These are phyloP conservation scores for Euclidium syriacum DNA, from an alignment of 345 rosid species.

Conservation along the genomic window DNA sequence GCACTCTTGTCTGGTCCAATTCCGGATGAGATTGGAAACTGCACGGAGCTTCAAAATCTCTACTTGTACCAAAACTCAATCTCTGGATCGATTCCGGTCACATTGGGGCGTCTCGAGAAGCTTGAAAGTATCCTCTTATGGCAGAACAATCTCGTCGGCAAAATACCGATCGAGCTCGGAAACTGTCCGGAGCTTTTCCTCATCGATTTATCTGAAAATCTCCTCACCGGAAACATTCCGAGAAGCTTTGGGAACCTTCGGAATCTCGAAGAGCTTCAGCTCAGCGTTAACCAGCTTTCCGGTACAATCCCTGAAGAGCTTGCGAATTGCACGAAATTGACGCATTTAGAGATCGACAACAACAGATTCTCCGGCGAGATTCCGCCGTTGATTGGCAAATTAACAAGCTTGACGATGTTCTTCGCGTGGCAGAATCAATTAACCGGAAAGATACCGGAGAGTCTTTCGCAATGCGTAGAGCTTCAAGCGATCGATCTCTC, in stretches of 20 bases:
- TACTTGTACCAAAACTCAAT: slow-evolving; percentile 86
- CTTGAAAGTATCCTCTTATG: slow-evolving; percentile 77
- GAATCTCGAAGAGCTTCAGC: slow-evolving; percentile 82
- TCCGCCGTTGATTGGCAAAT: slow-evolving; percentile 53
- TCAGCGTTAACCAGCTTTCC: slow-evolving; percentile 80
- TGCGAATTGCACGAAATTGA: slow-evolving; percentile 58
- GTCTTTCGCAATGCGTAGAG: slow-evolving; percentile 58
- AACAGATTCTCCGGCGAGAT: slow-evolving; percentile 71
- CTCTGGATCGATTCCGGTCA: slow-evolving; percentile 66
- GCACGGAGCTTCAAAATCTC: slow-evolving; percentile 77
- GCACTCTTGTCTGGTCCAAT: slow-evolving; percentile 68
- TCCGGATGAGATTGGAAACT: slow-evolving; percentile 77
- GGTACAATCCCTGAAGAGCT: slow-evolving; percentile 71
- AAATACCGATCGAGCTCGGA: slow-evolving; percentile 67
- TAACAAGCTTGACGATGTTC: slow-evolving; percentile 67
- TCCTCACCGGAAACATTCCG: slow-evolving; percentile 77
- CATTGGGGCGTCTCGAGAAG: slow-evolving; percentile 64
- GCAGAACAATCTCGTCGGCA: slow-evolving; percentile 88
- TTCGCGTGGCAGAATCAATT: slow-evolving; percentile 90
- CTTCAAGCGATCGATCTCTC: slow-evolving; percentile 95
- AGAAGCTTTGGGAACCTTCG: slow-evolving; percentile 62
- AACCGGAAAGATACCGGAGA: slow-evolving; percentile 65
- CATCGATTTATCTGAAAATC: slow-evolving; percentile 73
- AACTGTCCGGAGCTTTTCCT: slow-evolving; percentile 59
- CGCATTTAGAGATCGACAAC: slow-evolving; percentile 78